Conservation (phyloP, 805 yeast species). For the Metschnikowia lachancei region DNA sequence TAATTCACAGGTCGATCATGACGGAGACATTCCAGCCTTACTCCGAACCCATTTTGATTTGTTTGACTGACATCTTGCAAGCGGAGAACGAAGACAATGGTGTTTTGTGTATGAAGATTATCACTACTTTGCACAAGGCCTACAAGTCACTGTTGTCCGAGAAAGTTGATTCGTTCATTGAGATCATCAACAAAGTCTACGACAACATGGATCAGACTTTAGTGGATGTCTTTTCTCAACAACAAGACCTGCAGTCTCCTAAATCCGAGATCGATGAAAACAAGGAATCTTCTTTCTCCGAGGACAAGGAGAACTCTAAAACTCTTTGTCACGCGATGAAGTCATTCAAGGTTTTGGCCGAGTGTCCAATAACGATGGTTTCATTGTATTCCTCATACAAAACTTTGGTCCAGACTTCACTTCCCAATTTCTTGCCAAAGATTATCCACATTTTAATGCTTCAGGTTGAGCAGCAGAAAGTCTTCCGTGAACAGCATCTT, state of each 20-base stretch:
- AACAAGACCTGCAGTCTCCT: slow-evolving; percentile 10
- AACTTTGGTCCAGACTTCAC: slow-evolving; percentile 62
- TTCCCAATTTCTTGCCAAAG: slow-evolving; percentile 77
- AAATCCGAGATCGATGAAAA: slow-evolving; percentile 15
- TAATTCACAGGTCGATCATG: slow-evolving; percentile 75
- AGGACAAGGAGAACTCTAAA: slow-evolving; percentile 39
- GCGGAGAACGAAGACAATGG: slow-evolving; percentile 96
- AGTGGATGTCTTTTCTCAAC: slow-evolving; percentile 56
- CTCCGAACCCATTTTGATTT: slow-evolving; percentile 57
- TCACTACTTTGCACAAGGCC: slow-evolving; percentile 81
- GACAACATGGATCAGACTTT: slow-evolving; percentile 76
- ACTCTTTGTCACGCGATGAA: slow-evolving; percentile 63
- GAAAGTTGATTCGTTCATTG: slow-evolving; percentile 76
- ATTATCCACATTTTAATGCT: slow-evolving; percentile 70
- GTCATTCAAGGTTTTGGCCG: slow-evolving; percentile 90
- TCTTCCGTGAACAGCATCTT: slow-evolving; percentile 41
- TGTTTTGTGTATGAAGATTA: slow-evolving; percentile 80
- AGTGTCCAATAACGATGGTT: slow-evolving; percentile 96
- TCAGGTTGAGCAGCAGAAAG: slow-evolving; percentile 75
- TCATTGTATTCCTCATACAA: slow-evolving; percentile 86
- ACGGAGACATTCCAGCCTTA: slow-evolving; percentile 78
- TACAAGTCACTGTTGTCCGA: slow-evolving; percentile 67
- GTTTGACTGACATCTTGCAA: slow-evolving; percentile 57
- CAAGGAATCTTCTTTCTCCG: slow-evolving; percentile 11
- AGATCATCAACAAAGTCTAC: slow-evolving; percentile 71